Percentiles rank a stretch among this genome's conserved stretches.
Conservation (phyloP, 352 stramenopile species). For the Pythium brachiatum region DNA sequence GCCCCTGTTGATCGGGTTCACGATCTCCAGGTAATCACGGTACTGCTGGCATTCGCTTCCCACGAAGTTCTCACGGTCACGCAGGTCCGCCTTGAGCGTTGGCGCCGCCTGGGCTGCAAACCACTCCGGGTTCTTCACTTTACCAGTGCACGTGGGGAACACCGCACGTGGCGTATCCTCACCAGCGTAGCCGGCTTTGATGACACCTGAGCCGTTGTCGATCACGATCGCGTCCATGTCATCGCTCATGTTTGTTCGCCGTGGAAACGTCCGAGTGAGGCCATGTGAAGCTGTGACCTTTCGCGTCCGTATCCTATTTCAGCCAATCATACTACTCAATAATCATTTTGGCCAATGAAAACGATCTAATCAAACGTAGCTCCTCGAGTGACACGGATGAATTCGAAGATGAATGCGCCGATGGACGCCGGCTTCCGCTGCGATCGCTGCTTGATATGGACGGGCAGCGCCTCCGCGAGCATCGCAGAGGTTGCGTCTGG, state of each 20-base stretch:
- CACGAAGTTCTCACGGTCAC: slow-evolving; percentile 74
- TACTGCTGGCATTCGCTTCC: slow-evolving; percentile 60
- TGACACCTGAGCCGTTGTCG: slow-evolving; percentile 78
- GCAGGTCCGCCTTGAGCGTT: slow-evolving; percentile 59
- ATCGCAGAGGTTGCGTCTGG: neutral
- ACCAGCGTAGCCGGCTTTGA: slow-evolving; percentile 83
- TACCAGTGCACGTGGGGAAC: slow-evolving; percentile 67
- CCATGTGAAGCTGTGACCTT: slow-evolving; percentile 27
- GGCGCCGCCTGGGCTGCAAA: slow-evolving; percentile 54
- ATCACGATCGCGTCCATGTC: slow-evolving; percentile 80
- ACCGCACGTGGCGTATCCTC: slow-evolving; percentile 79
- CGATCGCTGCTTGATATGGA: slow-evolving; percentile 32
- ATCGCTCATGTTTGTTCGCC: slow-evolving; percentile 25
- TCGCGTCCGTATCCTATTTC: slow-evolving; percentile 21
- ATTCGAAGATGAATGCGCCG: neutral
- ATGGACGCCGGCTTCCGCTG: slow-evolving; percentile 13
- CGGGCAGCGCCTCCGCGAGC: slow-evolving; percentile 23
- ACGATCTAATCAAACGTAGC: slow-evolving; percentile 3
- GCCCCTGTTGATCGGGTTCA: slow-evolving; percentile 74
- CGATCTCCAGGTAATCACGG: slow-evolving; percentile 63
- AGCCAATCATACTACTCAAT: slow-evolving; percentile 15
- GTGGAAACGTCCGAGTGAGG: neutral
- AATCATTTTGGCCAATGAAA: slow-evolving; percentile 16
- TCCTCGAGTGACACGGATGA: neutral
- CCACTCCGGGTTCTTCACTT: slow-evolving; percentile 80